Percentiles rank a stretch among this genome's conserved stretches.
Evolutionary conservation across 2,329 filamentous ascomycete species (phyloP).

Genomic region (Fulvia fulva): DNA sequence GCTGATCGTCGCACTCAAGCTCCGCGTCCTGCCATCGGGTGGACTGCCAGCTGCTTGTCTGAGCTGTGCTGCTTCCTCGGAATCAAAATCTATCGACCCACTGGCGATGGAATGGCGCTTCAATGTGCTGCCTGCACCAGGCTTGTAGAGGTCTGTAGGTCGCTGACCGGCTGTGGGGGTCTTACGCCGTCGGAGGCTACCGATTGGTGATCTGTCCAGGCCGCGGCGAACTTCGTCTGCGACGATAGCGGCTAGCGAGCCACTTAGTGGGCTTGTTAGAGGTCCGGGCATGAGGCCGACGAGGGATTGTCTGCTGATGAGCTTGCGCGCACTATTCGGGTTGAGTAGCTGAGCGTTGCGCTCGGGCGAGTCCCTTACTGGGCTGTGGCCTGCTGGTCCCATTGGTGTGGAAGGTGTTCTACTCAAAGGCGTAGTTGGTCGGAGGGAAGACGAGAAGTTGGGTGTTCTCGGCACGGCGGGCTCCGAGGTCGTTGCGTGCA

Average conservation of each 20-base stretch:
- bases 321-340: conserved; percentile 35
- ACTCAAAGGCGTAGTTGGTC: conserved; percentile 26
- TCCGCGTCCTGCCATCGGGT: conserved; percentile 15
- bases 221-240: conserved; percentile 61
- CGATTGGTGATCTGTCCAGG: conserved; percentile 32
- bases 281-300: conserved; percentile 56
- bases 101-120: conserved; percentile 27
- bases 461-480: conserved; percentile 28
- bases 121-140: conserved; percentile 7
- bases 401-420: conserved; percentile 19
- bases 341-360: conserved; percentile 18
- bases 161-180: conserved; percentile 10
- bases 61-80: conserved; percentile 16
- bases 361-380: conserved; percentile 6
- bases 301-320: conserved; percentile 46
- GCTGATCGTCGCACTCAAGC: conserved; percentile 26
- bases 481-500: conserved; percentile 37
- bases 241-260: conserved; percentile 59
- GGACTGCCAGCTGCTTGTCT: conserved; percentile 17
- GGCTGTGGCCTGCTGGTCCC: conserved; percentile 7
- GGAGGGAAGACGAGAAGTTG: conserved; percentile 10
- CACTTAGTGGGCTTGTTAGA: conserved; percentile 57
- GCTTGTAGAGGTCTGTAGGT: conserved; percentile 5
- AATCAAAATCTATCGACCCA: conserved; percentile 24
- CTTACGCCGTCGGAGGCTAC: conserved; percentile 13